Evolutionary conservation across 805 yeast species (phyloP).

Genomic region (Metschnikowia peoriensis): DNA sequence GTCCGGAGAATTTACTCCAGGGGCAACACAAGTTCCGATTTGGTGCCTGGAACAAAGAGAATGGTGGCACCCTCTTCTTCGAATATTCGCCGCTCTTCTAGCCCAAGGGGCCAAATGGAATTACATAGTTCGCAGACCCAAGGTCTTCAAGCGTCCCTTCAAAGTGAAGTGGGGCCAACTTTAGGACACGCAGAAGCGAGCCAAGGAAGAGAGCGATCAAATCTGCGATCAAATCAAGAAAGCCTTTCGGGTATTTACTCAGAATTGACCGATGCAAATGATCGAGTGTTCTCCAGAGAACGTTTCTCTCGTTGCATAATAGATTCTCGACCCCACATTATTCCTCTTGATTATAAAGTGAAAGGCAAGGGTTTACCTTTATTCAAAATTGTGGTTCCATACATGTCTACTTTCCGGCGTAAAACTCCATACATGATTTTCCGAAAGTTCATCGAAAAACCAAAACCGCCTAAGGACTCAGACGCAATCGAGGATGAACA

Average conservation of each 20-base stretch:
- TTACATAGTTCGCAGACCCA: not conserved
- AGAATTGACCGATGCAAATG: not conserved
- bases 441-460: constrained; percentile 30
- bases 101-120: not conserved
- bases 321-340: constrained; percentile 31
- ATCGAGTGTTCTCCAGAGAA: not conserved
- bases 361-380: constrained; percentile 39
- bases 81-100: not conserved
- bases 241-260: not conserved
- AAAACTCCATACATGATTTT: constrained; percentile 35
- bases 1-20: constrained; percentile 2
- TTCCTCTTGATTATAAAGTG: constrained; percentile 31
- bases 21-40: not conserved
- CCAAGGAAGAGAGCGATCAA: not conserved
- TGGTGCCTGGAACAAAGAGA: not conserved
- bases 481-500: constrained; percentile 21
- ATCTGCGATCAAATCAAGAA: not conserved
- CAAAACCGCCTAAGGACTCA: constrained; percentile 21
- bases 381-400: constrained; percentile 35
- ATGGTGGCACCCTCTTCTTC: not conserved
- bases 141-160: not conserved
- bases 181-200: not conserved
- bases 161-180: not conserved
- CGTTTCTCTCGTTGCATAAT: constrained; percentile 11
- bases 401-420: constrained; percentile 35